Percentiles rank a stretch among this genome's conserved stretches.
These are phyloP conservation scores for Marasmius oreades DNA, from an alignment of 1,284 basidiomycete genomes.

Conservation along the genomic window DNA sequence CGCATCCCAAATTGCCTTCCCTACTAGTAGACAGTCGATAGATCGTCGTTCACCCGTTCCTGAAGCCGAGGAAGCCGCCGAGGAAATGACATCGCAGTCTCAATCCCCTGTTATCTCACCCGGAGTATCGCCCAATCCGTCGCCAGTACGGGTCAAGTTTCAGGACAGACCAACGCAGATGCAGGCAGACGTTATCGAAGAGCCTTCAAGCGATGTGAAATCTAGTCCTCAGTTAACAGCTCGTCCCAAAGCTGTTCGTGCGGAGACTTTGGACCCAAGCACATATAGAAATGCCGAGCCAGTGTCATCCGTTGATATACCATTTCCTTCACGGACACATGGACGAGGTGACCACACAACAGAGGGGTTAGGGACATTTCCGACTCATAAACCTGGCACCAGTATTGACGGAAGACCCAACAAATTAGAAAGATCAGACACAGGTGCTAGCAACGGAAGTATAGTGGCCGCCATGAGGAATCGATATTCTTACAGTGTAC, in stretches of 20 bases:
- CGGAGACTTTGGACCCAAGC: background rate
- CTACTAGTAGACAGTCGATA: slow-evolving; percentile 11
- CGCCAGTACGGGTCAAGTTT: background rate
- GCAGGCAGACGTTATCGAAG: background rate
- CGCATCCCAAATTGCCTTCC: slow-evolving; percentile 26
- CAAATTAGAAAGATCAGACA: slow-evolving; percentile 42
- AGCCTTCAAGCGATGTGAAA: no score
- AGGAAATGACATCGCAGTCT: no score
- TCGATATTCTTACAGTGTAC: slow-evolving; percentile 55
- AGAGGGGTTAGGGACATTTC: background rate
- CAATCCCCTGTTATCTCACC: background rate
- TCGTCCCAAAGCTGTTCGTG: background rate
- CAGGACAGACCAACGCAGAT: background rate
- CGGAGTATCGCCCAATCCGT: slow-evolving; percentile 25
- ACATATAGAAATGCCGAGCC: background rate
- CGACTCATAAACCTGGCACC: slow-evolving; percentile 6
- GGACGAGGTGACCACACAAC: slow-evolving; percentile 15
- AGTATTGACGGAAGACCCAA: slow-evolving; percentile 26
- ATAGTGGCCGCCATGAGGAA: slow-evolving; percentile 67
- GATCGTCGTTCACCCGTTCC: slow-evolving; percentile 1
- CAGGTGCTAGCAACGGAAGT: slow-evolving; percentile 47
- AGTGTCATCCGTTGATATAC: background rate
- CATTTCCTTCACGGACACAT: background rate
- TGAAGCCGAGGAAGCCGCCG: background rate
- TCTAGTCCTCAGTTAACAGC: background rate